These are phyloP conservation scores for Leucocoprinus birnbaumii DNA, from an alignment of 768 basidiomycete genomes.

Conservation along the genomic window DNA sequence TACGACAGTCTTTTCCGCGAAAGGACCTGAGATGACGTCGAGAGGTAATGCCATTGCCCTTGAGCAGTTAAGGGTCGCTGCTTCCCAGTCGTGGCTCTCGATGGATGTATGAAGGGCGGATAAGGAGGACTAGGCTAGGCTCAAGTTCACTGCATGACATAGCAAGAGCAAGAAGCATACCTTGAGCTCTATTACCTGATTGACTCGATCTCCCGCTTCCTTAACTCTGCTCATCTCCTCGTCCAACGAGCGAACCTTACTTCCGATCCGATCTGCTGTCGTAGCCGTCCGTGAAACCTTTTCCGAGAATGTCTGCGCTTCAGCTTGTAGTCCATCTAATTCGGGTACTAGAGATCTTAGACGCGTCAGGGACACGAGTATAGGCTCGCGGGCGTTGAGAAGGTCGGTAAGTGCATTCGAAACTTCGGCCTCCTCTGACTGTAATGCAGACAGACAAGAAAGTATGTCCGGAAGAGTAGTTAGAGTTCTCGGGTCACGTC, in stretches of 20 bases:
- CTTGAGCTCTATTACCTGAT: conserved; percentile 94
- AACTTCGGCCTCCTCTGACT: conserved; percentile 76
- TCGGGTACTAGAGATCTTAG: conserved; percentile 58
- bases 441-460: conserved; percentile 68
- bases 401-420: conserved; percentile 71
- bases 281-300: conserved; percentile 72
- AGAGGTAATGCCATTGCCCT: conserved; percentile 83
- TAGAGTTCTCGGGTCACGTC: conserved; percentile 40
- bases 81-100: conserved; percentile 90
- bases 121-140: conserved; percentile 32
- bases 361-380: conserved; percentile 57
- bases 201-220: conserved; percentile 88
- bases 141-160: conserved; percentile 4
- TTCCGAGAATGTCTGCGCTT: conserved; percentile 50
- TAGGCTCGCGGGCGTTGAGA: conserved; percentile 65
- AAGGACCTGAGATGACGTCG: conserved; percentile 77
- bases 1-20: conserved; percentile 87
- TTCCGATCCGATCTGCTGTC: conserved; percentile 88
- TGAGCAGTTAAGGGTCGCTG: conserved; percentile 87
- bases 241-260: conserved; percentile 84
- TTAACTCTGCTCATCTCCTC: conserved; percentile 90
- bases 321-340: conserved; percentile 58
- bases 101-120: conserved; percentile 67
- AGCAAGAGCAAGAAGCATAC: conserved; percentile 31
- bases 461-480: conserved; percentile 69